Percentiles rank a stretch among this genome's conserved stretches.
These are phyloP conservation scores for Xylaria polymorpha DNA, from an alignment of 2,329 filamentous ascomycete species.

Conservation along the genomic window DNA sequence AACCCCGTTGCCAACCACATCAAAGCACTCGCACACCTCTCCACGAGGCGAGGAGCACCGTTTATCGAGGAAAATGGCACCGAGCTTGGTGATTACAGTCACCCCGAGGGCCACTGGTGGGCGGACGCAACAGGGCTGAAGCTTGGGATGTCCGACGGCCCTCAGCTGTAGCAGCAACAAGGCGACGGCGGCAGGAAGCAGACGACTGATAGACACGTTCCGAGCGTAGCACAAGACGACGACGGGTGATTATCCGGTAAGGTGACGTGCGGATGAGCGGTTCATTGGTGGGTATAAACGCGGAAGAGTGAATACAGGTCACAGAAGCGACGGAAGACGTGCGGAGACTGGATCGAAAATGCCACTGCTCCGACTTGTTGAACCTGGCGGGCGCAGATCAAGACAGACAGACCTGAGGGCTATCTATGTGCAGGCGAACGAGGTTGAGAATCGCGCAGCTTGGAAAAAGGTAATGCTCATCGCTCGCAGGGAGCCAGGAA, in stretches of 20 bases:
- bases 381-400: slow-evolving; percentile 19
- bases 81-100: slow-evolving; percentile 34
- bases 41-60: slow-evolving; percentile 39
- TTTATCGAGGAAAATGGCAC: slow-evolving; percentile 34
- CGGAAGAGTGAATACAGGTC: slow-evolving; percentile 24
- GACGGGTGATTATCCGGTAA: slow-evolving; percentile 43
- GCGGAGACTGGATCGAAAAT: slow-evolving; percentile 36
- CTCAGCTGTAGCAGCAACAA: slow-evolving; percentile 33
- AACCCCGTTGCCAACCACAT: slow-evolving; percentile 40
- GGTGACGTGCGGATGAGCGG: slow-evolving; percentile 29
- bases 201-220: slow-evolving; percentile 27
- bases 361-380: slow-evolving; percentile 35
- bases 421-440: slow-evolving; percentile 7
- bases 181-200: slow-evolving; percentile 32
- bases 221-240: slow-evolving; percentile 39
- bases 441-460: slow-evolving; percentile 16
- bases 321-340: slow-evolving; percentile 22
- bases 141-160: slow-evolving; percentile 29
- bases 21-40: slow-evolving; percentile 34
- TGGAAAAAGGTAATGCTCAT: slow-evolving; percentile 12
- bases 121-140: slow-evolving; percentile 19
- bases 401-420: not conserved
- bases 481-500: slow-evolving; percentile 22
- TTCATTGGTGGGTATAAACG: slow-evolving; percentile 37
- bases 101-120: slow-evolving; percentile 3